Base-by-base conservation (phyloP, 768 basidiomycete species). In the Hysterangium stoloniferum region DNA sequence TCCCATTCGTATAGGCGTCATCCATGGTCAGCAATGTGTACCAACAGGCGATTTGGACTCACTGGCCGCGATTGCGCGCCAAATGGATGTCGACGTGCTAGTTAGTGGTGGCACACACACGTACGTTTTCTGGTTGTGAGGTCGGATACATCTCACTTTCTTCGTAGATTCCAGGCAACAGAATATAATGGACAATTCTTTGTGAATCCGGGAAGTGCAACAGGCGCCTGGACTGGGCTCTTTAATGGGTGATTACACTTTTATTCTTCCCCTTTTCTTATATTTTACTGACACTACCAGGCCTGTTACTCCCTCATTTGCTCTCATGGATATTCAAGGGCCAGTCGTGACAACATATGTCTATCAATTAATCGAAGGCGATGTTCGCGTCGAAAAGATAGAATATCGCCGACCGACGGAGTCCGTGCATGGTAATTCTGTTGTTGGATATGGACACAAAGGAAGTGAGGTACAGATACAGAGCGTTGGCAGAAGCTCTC, bases 11-110 rank as follows among this genome's bases (percentile, higher is more conserved):
- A 89, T 99, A 62, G 96, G 96, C 22, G 71, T 95, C 42, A 78
- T 97, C 38, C 93, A 96, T 62, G 96, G 95, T 0, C 91, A 95
- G 67, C 94, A 98, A 65, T 84, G 79, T 60, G 78, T 97, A 35
- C 95, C 96, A 1, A 82, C 84, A 0, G 96, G 94, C 12, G 93
- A 96, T 63, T 73, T 92, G 3, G 92, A 96, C 61, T 83, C 88
- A n/a, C 74, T 98, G 36, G 83, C 80, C 46, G 77, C 88, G 3
- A 78, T 94, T 48, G 92, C 94, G 13, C 71, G 95, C 32, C 91
- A 94, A 68, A 91, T 99, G 88, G 95, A 98, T 63, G 96, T 97
- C 3, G 96, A 99, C 61, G 91, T 99, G 0, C 73, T 98, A 31
- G 70, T 98, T 19, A 89, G 85, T 2, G 96, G 96, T 0, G 92